A percentile compares a stretch with the other conserved stretches of the same genome.
Conservation (phyloP, 2,329 filamentous ascomycete species). For the Endothia cerciana region DNA sequence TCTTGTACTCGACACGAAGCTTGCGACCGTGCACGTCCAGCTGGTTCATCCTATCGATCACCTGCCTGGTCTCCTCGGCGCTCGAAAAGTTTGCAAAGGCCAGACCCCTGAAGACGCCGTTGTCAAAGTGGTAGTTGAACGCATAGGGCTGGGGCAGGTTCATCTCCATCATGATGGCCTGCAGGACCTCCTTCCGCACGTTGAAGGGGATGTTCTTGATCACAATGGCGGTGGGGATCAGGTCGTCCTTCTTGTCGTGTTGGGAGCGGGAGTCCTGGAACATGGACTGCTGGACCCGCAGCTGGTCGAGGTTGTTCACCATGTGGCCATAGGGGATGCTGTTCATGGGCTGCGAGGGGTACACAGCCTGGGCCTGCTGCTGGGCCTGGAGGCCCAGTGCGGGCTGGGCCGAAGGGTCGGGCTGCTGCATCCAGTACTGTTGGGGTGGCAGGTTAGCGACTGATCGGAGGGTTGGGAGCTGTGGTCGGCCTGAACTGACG, state of each 20-base stretch:
- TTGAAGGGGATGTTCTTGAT: slow-evolving; percentile 99
- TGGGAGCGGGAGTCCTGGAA: slow-evolving; percentile 44
- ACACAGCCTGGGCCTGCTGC: slow-evolving; percentile 20
- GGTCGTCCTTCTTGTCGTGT: slow-evolving; percentile 62
- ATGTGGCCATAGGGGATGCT: slow-evolving; percentile 45
- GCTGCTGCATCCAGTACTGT: slow-evolving; percentile 58
- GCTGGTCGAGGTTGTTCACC: slow-evolving; percentile 40
- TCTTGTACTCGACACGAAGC: slow-evolving; percentile 97
- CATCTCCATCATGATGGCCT: slow-evolving; percentile 91
- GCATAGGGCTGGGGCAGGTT: slow-evolving; percentile 93
- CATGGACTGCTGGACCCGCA: slow-evolving; percentile 45
- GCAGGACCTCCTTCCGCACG: slow-evolving; percentile 93
- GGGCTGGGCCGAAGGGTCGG: slow-evolving; percentile 30
- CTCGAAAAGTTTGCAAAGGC: slow-evolving; percentile 99
- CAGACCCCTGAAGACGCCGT: slow-evolving; percentile 92
- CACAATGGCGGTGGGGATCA: slow-evolving; percentile 97
- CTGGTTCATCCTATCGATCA: slow-evolving; percentile 94
- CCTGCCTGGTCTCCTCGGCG: slow-evolving; percentile 86
- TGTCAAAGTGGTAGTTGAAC: slow-evolving; percentile 99
- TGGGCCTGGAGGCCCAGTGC: slow-evolving; percentile 47
- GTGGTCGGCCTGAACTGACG: slow-evolving; percentile 44
- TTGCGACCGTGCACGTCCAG: slow-evolving; percentile 95
- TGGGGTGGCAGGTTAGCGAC: slow-evolving; percentile 29
- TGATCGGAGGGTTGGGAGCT: slow-evolving; percentile 17
- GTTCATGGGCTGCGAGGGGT: slow-evolving; percentile 34